Conservation (phyloP, 2,329 filamentous ascomycete genomes). For the Colletotrichum ledebouriae region DNA sequence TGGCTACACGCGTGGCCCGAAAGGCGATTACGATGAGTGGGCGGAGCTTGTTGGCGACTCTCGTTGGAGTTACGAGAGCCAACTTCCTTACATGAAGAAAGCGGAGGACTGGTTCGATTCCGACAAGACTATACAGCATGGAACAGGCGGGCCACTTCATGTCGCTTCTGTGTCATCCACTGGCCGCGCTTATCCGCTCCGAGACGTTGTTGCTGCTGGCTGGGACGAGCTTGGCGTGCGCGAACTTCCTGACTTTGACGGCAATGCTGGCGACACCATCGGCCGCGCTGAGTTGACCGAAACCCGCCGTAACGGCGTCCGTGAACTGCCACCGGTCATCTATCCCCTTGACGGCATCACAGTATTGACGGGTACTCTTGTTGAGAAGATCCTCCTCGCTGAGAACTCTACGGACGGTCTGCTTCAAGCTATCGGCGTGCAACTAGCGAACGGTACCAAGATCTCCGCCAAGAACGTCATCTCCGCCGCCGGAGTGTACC, state of each 20-base stretch:
- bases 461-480: constrained; percentile 52
- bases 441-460: constrained; percentile 47
- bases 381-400: constrained; percentile 44
- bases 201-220: constrained; percentile 50
- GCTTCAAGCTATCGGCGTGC: constrained; percentile 46
- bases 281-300: constrained; percentile 51
- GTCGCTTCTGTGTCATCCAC: constrained; percentile 49
- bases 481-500: constrained; percentile 62
- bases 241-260: constrained; percentile 44
- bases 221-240: constrained; percentile 58
- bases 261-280: constrained; percentile 49
- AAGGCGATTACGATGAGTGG: constrained; percentile 62
- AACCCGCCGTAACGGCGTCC: constrained; percentile 45
- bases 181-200: constrained; percentile 55
- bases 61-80: constrained; percentile 60
- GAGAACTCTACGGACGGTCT: neutral
- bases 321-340: constrained; percentile 44
- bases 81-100: constrained; percentile 36
- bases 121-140: constrained; percentile 53
- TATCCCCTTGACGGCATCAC: constrained; percentile 48
- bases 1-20: constrained; percentile 59
- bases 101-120: constrained; percentile 45
- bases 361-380: constrained; percentile 45
- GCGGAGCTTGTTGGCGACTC: constrained; percentile 42
- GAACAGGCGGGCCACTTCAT: constrained; percentile 54